Conservation (phyloP, 352 stramenopile genomes). For the Pythium volutum region DNA sequence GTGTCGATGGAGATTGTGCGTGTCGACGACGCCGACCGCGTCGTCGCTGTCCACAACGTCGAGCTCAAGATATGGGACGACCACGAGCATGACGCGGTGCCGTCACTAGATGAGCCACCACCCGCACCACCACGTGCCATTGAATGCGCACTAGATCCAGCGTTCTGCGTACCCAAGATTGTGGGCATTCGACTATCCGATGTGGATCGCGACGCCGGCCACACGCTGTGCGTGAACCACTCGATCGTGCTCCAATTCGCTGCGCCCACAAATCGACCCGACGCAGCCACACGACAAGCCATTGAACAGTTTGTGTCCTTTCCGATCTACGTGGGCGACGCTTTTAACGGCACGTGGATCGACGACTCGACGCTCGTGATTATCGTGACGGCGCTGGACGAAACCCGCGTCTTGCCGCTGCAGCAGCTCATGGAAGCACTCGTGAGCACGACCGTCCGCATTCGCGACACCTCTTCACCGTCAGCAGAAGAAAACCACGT, state of each 20-base stretch:
- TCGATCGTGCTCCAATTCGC: slow-evolving; percentile 54
- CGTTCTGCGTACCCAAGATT: slow-evolving; percentile 54
- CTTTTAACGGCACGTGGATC: slow-evolving; percentile 36
- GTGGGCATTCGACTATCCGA: slow-evolving; percentile 50
- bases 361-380: slow-evolving; percentile 45
- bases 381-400: slow-evolving; percentile 36
- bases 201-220: slow-evolving; percentile 14
- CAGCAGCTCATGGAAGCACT: slow-evolving; percentile 46
- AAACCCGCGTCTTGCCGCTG: slow-evolving; percentile 32
- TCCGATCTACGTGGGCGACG: slow-evolving; percentile 54
- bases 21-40: background rate
- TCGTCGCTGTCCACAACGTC: background rate
- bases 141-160: slow-evolving; percentile 48
- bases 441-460: slow-evolving; percentile 26
- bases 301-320: slow-evolving; percentile 53
- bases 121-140: background rate
- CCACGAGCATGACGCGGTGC: background rate
- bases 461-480: background rate
- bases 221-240: slow-evolving; percentile 38
- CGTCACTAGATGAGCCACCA: background rate
- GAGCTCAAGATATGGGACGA: slow-evolving; percentile 3
- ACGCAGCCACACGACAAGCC: slow-evolving; percentile 24
- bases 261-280: slow-evolving; percentile 47
- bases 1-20: slow-evolving; percentile 13
- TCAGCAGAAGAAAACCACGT: background rate